Evolutionary conservation across 2,329 filamentous ascomycete species (phyloP).

Genomic region (Paecilomyces sp.): DNA sequence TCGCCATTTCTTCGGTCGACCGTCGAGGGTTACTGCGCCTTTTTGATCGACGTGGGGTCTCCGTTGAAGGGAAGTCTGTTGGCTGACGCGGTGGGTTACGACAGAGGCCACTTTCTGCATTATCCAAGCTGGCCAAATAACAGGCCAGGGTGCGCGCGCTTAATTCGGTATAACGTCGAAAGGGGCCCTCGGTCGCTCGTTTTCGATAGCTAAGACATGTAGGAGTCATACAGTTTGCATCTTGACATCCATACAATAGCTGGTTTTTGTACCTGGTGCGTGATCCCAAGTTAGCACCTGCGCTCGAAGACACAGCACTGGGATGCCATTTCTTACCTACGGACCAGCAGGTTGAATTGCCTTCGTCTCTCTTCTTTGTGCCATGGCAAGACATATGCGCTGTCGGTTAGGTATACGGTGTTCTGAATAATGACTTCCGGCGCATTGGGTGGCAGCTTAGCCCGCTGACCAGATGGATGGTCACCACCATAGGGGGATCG

Average conservation of each 20-base stretch:
- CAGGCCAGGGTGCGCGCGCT: slow-evolving; percentile 76
- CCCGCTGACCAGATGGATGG: slow-evolving; percentile 22
- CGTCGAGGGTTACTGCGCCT: slow-evolving; percentile 20
- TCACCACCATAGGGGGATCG: slow-evolving; percentile 16
- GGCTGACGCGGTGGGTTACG: slow-evolving; percentile 32
- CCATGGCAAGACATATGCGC: slow-evolving; percentile 29
- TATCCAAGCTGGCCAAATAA: slow-evolving; percentile 71
- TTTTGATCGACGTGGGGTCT: slow-evolving; percentile 19
- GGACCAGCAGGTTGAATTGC: slow-evolving; percentile 54
- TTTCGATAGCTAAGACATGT: slow-evolving; percentile 76
- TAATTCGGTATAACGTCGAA: slow-evolving; percentile 70
- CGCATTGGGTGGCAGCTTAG: slow-evolving; percentile 34
- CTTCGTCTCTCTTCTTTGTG: slow-evolving; percentile 33
- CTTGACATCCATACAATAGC: slow-evolving; percentile 72
- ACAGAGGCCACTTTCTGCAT: slow-evolving; percentile 66
- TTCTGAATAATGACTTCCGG: slow-evolving; percentile 32
- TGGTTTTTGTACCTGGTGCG: slow-evolving; percentile 64
- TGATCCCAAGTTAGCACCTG: slow-evolving; percentile 1
- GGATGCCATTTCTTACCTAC: slow-evolving; percentile 46
- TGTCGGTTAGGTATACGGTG: slow-evolving; percentile 31
- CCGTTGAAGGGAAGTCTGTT: slow-evolving; percentile 18
- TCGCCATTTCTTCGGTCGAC: slow-evolving; percentile 8
- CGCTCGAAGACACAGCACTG: neutral
- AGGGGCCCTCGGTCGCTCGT: slow-evolving; percentile 59
- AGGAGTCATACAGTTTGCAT: slow-evolving; percentile 59